Conservation (phyloP, 257 asterid species). For the Petrea volubilis region DNA sequence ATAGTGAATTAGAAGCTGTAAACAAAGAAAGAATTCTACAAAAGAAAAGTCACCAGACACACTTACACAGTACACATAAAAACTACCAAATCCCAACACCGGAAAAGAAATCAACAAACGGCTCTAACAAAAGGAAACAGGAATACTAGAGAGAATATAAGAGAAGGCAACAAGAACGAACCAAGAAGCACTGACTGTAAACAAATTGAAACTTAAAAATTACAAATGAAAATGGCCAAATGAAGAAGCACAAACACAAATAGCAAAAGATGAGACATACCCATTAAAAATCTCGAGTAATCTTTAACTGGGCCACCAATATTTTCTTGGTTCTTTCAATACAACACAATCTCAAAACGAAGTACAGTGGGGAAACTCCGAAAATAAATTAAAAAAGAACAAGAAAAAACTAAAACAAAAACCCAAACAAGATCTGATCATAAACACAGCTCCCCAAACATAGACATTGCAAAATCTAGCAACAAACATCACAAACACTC, state of each 20-base stretch:
- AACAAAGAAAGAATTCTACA: constrained; percentile 20
- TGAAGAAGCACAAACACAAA: neutral
- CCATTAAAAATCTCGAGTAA: constrained; percentile 43
- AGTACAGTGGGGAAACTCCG: neutral
- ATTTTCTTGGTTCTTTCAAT: constrained; percentile 27
- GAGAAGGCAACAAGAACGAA: constrained; percentile 16
- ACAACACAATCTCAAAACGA: too few species aligned
- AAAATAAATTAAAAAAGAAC: too few species aligned
- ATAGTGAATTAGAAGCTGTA: constrained; percentile 45
- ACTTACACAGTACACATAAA: constrained; percentile 9
- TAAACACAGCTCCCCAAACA: too few species aligned
- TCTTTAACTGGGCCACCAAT: constrained; percentile 26
- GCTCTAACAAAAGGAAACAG: neutral
- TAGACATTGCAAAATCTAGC: too few species aligned
- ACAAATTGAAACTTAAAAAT: constrained; percentile 4
- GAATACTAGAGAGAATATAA: neutral
- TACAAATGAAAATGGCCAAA: neutral
- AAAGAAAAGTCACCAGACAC: neutral
- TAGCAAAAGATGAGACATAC: constrained; percentile 34
- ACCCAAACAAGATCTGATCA: too few species aligned
- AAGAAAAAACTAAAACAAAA: constrained; percentile 6
- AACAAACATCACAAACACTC: too few species aligned
- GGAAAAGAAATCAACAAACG: constrained; percentile 15
- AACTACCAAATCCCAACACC: constrained; percentile 28
- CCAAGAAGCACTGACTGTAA: neutral